These are phyloP conservation scores for Botrytis deweyae DNA, from an alignment of 2,329 filamentous ascomycete genomes.

Conservation along the genomic window DNA sequence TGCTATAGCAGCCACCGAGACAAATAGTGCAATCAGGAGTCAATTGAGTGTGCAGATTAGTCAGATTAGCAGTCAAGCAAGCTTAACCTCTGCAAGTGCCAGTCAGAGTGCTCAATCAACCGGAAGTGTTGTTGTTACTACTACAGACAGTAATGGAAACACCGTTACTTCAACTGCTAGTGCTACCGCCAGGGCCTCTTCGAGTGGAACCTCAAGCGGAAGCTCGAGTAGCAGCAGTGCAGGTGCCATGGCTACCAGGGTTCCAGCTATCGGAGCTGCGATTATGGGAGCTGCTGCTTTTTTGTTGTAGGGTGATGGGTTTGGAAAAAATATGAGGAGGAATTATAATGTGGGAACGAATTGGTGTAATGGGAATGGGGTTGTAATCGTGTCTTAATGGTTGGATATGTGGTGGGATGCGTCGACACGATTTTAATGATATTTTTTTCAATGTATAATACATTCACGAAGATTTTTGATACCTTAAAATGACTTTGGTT, in stretches of 20 bases:
- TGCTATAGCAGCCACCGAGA: conserved; percentile 8
- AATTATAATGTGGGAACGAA: not conserved
- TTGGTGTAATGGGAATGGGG: not conserved
- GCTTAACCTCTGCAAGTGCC: not conserved
- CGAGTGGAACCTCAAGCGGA: not conserved
- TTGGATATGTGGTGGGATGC: not conserved
- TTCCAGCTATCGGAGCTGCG: not conserved
- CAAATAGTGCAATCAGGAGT: conserved; percentile 1
- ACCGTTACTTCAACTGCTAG: not conserved
- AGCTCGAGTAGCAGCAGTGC: not conserved
- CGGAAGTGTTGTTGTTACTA: not conserved
- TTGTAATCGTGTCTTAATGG: not conserved
- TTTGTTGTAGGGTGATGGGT: not conserved
- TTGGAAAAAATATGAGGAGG: not conserved
- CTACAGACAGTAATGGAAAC: not conserved
- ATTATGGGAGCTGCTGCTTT: not conserved
- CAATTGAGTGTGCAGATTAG: conserved; percentile 19
- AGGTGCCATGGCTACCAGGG: not conserved
- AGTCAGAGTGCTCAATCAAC: conserved; percentile 28
- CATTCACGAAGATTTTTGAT: not conserved
- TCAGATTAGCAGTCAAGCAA: conserved; percentile 14
- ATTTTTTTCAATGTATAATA: not conserved
- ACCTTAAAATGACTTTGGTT: not conserved
- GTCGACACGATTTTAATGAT: not conserved
- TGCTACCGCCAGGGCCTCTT: not conserved